A percentile compares a stretch with the other conserved stretches of the same genome.
Conservation (phyloP, 495 filamentous ascomycete genomes). For the Penicillium goetzii region DNA sequence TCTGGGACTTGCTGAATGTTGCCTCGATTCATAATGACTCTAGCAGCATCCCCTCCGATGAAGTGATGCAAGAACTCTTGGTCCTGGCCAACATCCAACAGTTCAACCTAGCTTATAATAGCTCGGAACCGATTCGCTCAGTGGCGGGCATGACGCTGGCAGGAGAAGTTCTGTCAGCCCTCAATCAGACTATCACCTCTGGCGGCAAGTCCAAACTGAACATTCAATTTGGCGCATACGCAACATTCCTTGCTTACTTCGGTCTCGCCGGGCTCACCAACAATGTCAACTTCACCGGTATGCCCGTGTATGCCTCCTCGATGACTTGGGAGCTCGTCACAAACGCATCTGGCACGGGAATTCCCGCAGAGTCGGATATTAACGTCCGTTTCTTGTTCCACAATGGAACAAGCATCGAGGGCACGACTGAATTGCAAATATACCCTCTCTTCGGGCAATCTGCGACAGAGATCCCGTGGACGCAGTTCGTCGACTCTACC, state of each 20-base stretch:
- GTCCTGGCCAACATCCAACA: constrained; percentile 46
- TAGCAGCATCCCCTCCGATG: constrained; percentile 15
- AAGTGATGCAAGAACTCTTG: constrained; percentile 34
- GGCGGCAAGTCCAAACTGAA: constrained; percentile 44
- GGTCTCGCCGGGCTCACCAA: constrained; percentile 49
- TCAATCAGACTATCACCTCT: constrained; percentile 49
- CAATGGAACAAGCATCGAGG: constrained; percentile 50
- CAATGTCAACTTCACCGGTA: constrained; percentile 47
- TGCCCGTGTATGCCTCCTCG: constrained; percentile 56
- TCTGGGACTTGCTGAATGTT: constrained; percentile 52
- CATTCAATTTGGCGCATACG: constrained; percentile 56
- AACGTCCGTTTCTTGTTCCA: constrained; percentile 58
- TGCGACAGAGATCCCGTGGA: constrained; percentile 42
- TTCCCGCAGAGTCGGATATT: constrained; percentile 41
- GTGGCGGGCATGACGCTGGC: constrained; percentile 23
- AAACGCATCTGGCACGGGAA: constrained; percentile 40
- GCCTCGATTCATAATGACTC: constrained; percentile 47
- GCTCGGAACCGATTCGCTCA: constrained; percentile 35
- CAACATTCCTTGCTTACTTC: constrained; percentile 55
- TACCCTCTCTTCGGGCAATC: constrained; percentile 52
- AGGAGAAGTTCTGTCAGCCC: constrained; percentile 45
- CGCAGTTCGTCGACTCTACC: constrained; percentile 45
- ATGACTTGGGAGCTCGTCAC: constrained; percentile 61
- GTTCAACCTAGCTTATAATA: constrained; percentile 46
- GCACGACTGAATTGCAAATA: constrained; percentile 27